These are phyloP conservation scores for Artemisia argyi DNA, from an alignment of 129 eudicot genomes.

Conservation along the genomic window DNA sequence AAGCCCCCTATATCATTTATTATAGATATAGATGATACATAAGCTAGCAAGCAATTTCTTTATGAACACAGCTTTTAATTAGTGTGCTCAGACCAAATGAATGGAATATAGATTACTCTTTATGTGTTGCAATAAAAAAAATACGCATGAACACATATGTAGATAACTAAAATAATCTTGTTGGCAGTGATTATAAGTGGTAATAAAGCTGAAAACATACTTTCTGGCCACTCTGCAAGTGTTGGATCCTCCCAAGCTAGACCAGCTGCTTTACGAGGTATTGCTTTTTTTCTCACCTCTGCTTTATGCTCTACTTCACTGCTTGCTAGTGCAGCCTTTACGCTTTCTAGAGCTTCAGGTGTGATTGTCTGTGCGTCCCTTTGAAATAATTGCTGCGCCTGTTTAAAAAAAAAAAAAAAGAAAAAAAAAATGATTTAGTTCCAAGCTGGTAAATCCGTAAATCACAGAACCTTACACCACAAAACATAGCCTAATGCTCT, in stretches of 20 bases:
- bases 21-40: not conserved
- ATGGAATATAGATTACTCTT: not conserved
- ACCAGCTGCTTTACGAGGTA: constrained; percentile 96
- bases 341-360: constrained; percentile 95
- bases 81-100: not conserved
- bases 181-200: not conserved
- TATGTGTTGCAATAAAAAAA: constrained; percentile 1
- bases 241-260: constrained; percentile 98
- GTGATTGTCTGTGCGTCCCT: constrained; percentile 90
- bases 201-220: constrained; percentile 32
- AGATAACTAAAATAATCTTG: not conserved
- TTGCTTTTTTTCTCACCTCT: constrained; percentile 82
- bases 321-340: constrained; percentile 94
- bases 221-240: constrained; percentile 96
- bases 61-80: not conserved
- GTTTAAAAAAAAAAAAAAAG: constrained; percentile 9
- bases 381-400: constrained; percentile 94
- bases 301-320: constrained; percentile 94
- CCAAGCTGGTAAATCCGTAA: too few species aligned
- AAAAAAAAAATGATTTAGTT: not conserved
- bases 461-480: too few species aligned
- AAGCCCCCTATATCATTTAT: too few species aligned
- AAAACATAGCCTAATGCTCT: too few species aligned
- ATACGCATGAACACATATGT: constrained; percentile 1
- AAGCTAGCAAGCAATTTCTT: not conserved